These are phyloP conservation scores for Knoxia roxburghii DNA, from an alignment of 257 asterid species.

Conservation along the genomic window DNA sequence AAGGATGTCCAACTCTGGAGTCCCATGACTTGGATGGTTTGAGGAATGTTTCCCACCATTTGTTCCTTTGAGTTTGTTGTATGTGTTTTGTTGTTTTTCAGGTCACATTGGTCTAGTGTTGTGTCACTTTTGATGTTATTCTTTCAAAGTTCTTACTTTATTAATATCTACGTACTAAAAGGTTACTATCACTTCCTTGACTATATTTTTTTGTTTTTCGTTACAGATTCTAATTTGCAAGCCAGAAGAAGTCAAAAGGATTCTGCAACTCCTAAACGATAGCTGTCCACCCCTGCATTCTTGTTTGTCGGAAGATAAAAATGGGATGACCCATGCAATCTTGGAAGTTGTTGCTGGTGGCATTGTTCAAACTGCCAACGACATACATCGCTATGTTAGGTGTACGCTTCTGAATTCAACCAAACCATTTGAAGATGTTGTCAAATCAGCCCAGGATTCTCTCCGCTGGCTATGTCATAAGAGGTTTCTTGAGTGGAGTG, in stretches of 20 bases:
- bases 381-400: slow-evolving; percentile 89
- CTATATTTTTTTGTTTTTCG: slow-evolving; percentile 11
- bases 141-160: not conserved
- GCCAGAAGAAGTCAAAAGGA: slow-evolving; percentile 80
- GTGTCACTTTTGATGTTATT: not conserved
- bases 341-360: slow-evolving; percentile 99
- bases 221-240: slow-evolving; percentile 81
- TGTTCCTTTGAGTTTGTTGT: not conserved
- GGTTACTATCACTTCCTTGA: slow-evolving; percentile 3
- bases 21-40: not conserved
- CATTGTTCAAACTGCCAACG: slow-evolving; percentile 91
- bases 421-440: slow-evolving; percentile 94
- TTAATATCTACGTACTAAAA: not conserved
- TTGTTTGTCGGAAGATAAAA: slow-evolving; percentile 95
- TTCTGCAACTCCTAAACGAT: slow-evolving; percentile 67
- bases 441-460: slow-evolving; percentile 95
- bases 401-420: slow-evolving; percentile 96
- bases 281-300: slow-evolving; percentile 90
- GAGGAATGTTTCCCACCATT: not conserved
- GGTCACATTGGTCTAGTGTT: not conserved
- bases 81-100: not conserved
- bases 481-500: slow-evolving; percentile 89
- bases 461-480: slow-evolving; percentile 93
- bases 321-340: slow-evolving; percentile 99
- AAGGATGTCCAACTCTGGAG: not conserved